Conservation (phyloP, 139 green algal species). For the Chlamydomonas schloesseri region DNA sequence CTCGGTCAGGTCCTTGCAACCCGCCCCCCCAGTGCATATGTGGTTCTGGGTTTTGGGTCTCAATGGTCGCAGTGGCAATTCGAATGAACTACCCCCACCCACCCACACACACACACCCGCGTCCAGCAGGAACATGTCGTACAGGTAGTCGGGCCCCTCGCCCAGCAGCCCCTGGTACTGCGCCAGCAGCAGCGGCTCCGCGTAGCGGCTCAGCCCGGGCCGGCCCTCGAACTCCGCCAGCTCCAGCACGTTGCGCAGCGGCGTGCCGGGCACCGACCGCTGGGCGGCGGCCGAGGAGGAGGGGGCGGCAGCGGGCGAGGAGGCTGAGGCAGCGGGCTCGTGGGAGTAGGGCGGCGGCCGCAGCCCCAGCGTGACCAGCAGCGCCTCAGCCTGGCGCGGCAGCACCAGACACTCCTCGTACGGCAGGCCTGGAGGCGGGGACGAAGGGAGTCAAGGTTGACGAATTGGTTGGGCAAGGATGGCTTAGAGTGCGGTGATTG, state of each 20-base stretch:
- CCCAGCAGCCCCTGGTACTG: conserved; percentile 31
- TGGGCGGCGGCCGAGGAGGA: too few relatives aligned
- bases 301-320: neutral
- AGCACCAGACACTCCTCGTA: conserved; percentile 20
- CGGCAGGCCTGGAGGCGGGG: neutral
- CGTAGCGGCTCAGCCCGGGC: neutral
- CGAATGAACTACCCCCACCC: too few relatives aligned
- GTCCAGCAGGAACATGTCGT: conserved; percentile 27
- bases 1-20: too few relatives aligned
- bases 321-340: neutral
- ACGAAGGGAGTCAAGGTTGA: neutral
- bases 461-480: neutral
- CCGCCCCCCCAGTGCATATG: too few relatives aligned
- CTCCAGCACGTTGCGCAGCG: conserved; percentile 3
- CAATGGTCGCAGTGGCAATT: too few relatives aligned
- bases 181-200: neutral
- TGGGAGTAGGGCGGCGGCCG: neutral
- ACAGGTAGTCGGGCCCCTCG: conserved; percentile 3
- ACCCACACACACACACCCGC: neutral
- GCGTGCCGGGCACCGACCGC: neutral
- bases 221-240: neutral
- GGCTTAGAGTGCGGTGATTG: too few relatives aligned
- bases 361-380: conserved; percentile 8
- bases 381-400: conserved; percentile 25
- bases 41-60: too few relatives aligned